Base-by-base conservation (phyloP, 2,329 filamentous ascomycete genomes). In the Scytalidium sp. region DNA sequence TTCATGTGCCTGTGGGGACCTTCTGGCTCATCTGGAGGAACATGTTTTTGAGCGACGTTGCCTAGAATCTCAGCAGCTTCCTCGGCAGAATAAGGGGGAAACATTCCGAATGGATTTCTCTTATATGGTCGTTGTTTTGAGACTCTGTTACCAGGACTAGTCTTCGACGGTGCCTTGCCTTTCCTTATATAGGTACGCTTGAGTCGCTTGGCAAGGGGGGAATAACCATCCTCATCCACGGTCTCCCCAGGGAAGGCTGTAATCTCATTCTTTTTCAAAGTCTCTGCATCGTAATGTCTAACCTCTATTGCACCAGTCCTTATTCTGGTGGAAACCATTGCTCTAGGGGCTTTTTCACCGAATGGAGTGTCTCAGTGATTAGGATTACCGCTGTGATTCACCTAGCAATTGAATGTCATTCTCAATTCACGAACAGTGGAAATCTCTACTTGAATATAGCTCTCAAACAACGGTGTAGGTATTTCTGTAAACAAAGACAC, bases 301-400 rank as follows among this genome's bases (percentile, higher is more conserved):
- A 15, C 19, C 9, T 29, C 13, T 8, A 50, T 45, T 4, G 19
- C 36, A 46, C 47, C 43, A 9, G 29, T 42, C 41, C 32, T 21
- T 17, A 36, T 45, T 21, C 47, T 22, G 19, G 47, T 50, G 8
- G 13, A 19, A 20, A 42, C 47, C 47, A 50, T 50, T n/a, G n/a
- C 15, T 19, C 25, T 22, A 39, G 39, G 21, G 3, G 19, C 10
- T 6, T 20, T n/a, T 19, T 19, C 10, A 43, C n/a, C n/a, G n/a
- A n/a, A n/a, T n/a, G n/a, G n/a, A n/a, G n/a, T n/a, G n/a, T n/a
- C n/a, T n/a, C n/a, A n/a, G n/a, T n/a, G n/a, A n/a, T n/a, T n/a
- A n/a, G n/a, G n/a, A n/a, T n/a, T n/a, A n/a, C n/a, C n/a, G n/a
- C n/a, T n/a, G n/a, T n/a, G n/a, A n/a, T n/a, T n/a, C n/a, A n/a